These are phyloP conservation scores for Geotrichum reessii DNA, from an alignment of 1,139 yeast genomes.

Conservation along the genomic window DNA sequence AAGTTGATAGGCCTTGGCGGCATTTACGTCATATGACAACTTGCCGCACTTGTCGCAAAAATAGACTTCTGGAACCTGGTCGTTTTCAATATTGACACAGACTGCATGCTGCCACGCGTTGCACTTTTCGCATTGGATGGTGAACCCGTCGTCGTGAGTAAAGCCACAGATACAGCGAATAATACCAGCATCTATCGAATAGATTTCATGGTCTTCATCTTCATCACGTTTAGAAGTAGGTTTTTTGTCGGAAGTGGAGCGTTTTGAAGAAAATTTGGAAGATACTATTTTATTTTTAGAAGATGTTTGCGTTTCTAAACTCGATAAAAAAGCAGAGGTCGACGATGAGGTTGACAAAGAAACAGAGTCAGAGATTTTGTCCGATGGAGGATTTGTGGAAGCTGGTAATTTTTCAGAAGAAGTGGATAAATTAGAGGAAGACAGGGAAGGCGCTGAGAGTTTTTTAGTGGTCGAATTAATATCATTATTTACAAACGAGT, in stretches of 20 bases:
- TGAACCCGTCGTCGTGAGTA: conserved; percentile 91
- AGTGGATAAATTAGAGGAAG: background rate
- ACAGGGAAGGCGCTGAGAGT: background rate
- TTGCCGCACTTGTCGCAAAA: conserved; percentile 73
- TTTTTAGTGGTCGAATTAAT: background rate
- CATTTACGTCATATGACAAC: conserved; percentile 49
- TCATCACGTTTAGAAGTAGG: conserved; percentile 23
- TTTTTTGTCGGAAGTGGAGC: background rate
- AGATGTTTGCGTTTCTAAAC: background rate
- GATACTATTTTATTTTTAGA: background rate
- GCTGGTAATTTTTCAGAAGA: background rate
- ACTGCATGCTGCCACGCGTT: conserved; percentile 92
- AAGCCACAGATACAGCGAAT: conserved; percentile 87
- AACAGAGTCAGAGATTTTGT: background rate
- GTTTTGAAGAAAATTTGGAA: background rate
- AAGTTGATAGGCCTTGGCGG: conserved; percentile 40
- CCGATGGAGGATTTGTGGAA: background rate
- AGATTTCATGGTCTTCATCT: conserved; percentile 51
- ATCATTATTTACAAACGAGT: conserved; percentile 3
- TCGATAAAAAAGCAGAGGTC: background rate
- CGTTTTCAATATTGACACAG: conserved; percentile 73
- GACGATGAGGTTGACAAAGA: background rate
- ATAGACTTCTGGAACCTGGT: conserved; percentile 77
- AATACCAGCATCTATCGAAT: conserved; percentile 57
- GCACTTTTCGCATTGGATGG: conserved; percentile 89